Evolutionary conservation across 352 stramenopile genomes (phyloP).

Genomic region (Phytophthora crassamura): DNA sequence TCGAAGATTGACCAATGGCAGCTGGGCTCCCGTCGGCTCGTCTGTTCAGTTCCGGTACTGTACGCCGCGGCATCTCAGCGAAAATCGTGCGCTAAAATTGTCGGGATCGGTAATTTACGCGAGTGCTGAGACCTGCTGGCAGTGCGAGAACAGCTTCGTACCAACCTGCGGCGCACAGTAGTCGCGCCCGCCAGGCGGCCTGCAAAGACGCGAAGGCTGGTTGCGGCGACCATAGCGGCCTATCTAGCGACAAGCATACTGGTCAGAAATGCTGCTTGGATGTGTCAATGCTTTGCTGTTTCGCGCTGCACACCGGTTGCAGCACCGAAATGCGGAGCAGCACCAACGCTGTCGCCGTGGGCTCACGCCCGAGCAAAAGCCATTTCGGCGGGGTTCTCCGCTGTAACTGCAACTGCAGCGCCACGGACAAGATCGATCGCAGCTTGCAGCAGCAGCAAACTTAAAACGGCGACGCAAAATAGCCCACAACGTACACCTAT

Average conservation of each 20-base stretch:
- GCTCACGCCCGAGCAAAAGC: slow-evolving; percentile 13
- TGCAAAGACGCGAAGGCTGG: slow-evolving; percentile 11
- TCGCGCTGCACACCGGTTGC: slow-evolving; percentile 18
- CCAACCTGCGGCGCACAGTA: slow-evolving; percentile 23
- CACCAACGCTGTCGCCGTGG: slow-evolving; percentile 11
- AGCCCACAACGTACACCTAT: neutral
- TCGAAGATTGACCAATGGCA: slow-evolving; percentile 47
- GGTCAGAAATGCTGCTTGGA: slow-evolving; percentile 20
- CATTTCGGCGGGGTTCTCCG: slow-evolving; percentile 25
- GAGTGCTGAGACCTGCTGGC: neutral
- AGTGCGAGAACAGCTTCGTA: slow-evolving; percentile 31
- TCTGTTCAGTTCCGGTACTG: slow-evolving; percentile 37
- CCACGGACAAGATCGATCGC: slow-evolving; percentile 15
- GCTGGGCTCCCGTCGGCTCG: slow-evolving; percentile 29
- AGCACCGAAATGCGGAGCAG: slow-evolving; percentile 2
- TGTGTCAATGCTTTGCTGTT: slow-evolving; percentile 15
- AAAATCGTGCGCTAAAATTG: slow-evolving; percentile 35
- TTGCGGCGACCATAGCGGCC: slow-evolving; percentile 18
- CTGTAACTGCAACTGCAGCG: slow-evolving; percentile 5
- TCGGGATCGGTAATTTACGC: slow-evolving; percentile 38
- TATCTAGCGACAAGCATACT: slow-evolving; percentile 17
- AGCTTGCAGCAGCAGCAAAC: neutral
- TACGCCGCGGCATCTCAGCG: slow-evolving; percentile 33
- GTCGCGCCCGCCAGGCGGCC: slow-evolving; percentile 18
- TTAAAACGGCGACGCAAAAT: too few relatives aligned